Conservation (phyloP, 108 stramenopile genomes). For the Mayamaea pseudoterrestris region DNA sequence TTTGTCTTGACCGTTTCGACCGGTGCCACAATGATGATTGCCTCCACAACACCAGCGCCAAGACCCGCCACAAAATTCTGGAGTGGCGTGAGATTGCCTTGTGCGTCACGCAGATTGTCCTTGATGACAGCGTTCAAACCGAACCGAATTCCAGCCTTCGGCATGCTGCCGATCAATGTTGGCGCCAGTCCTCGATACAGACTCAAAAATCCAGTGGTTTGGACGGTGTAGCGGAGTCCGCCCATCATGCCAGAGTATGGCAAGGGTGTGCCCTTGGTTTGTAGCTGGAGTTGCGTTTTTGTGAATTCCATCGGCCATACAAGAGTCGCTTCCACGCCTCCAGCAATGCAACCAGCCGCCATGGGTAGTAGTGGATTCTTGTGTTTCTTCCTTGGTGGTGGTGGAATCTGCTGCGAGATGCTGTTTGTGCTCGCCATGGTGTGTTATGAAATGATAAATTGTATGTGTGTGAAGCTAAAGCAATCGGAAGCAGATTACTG, state of each 20-base stretch:
- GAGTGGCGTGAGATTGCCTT: slow-evolving; percentile 77
- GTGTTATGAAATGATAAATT: no score
- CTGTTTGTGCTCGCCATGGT: no score
- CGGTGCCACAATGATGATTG: slow-evolving; percentile 88
- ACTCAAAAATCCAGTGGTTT: slow-evolving; percentile 71
- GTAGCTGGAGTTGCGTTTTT: slow-evolving; percentile 64
- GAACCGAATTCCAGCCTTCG: slow-evolving; percentile 97
- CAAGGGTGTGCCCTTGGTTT: slow-evolving; percentile 40
- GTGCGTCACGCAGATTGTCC: slow-evolving; percentile 58
- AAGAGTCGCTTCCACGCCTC: slow-evolving; percentile 67
- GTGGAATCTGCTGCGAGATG: no score
- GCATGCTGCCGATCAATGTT: slow-evolving; percentile 79
- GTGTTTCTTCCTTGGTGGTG: slow-evolving; percentile 30
- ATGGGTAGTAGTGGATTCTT: slow-evolving; percentile 70
- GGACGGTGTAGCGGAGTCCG: slow-evolving; percentile 79
- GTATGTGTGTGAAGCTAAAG: no score
- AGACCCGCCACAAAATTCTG: slow-evolving; percentile 91
- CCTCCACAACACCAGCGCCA: slow-evolving; percentile 89
- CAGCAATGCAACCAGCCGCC: slow-evolving; percentile 72
- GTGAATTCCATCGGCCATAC: slow-evolving; percentile 98
- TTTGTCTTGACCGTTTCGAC: slow-evolving; percentile 98
- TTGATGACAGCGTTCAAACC: slow-evolving; percentile 84
- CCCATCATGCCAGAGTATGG: slow-evolving; percentile 78
- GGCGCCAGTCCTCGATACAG: slow-evolving; percentile 90
- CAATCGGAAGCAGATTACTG: no score